phyloP scores from a whole-genome alignment of 1,139 yeast genomes.

The Lodderomyces beijingensis region DNA sequence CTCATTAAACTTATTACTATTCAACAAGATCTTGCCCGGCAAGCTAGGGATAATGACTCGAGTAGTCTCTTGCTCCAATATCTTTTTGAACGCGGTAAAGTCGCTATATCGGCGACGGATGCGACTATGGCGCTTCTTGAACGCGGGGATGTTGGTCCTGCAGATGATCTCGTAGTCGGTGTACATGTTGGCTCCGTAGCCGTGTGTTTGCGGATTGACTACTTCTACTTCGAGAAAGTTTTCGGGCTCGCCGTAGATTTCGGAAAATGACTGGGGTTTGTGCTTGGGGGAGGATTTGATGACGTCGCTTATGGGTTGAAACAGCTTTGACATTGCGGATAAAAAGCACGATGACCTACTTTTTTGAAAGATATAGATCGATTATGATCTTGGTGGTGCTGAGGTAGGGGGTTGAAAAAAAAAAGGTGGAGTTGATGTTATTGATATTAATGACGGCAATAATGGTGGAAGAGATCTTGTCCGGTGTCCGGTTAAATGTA shows the following conservation, averaged over 20 bases:
- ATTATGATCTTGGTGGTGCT: no score
- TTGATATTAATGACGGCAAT: no score
- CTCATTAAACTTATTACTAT: slow-evolving; percentile 71
- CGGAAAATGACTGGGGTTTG: slow-evolving; percentile 60
- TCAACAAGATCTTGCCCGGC: slow-evolving; percentile 79
- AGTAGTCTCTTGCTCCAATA: slow-evolving; percentile 70
- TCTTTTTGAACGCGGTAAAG: slow-evolving; percentile 74
- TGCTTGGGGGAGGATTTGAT: slow-evolving; percentile 27
- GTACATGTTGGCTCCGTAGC: slow-evolving; percentile 61
- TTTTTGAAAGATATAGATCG: no score
- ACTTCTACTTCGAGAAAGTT: slow-evolving; percentile 91
- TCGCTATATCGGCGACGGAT: slow-evolving; percentile 90
- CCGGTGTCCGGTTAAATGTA: no score
- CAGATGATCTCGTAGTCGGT: slow-evolving; percentile 93
- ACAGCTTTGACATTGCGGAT: slow-evolving; percentile 34
- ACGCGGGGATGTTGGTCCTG: slow-evolving; percentile 83
- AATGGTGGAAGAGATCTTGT: no score
- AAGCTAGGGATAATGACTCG: slow-evolving; percentile 80
- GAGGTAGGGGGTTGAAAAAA: no score
- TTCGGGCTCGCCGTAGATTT: slow-evolving; percentile 91
- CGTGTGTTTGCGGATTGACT: slow-evolving; percentile 76
- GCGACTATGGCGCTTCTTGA: slow-evolving; percentile 57
- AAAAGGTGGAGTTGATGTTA: no score
- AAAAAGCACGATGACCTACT: no score
- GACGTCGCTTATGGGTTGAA: slow-evolving; percentile 45